phyloP scores from a whole-genome alignment of 345 rosid species.

The Rhodamnia argentea region DNA sequence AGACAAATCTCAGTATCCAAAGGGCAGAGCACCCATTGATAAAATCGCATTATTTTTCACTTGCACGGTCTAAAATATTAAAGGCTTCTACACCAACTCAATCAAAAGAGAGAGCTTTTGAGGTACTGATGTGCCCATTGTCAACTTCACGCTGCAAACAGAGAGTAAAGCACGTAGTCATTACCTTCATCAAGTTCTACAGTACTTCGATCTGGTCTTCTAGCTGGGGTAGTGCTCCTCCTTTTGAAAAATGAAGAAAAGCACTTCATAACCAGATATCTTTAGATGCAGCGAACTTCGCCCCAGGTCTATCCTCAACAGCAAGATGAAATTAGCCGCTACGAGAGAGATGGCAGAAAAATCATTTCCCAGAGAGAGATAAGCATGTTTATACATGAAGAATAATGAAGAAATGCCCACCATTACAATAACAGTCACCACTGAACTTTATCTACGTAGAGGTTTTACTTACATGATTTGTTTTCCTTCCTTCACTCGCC shows the following conservation, averaged over 20 bases:
- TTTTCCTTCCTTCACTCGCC: background rate
- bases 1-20: background rate
- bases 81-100: background rate
- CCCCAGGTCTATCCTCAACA: background rate
- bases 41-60: background rate
- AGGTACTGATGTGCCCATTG: background rate
- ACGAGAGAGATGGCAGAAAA: background rate
- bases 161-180: background rate
- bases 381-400: background rate
- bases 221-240: slow-evolving; percentile 12
- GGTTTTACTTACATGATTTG: background rate
- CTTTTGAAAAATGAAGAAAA: slow-evolving; percentile 9
- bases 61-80: background rate
- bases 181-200: slow-evolving; percentile 40
- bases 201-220: background rate
- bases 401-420: background rate
- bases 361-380: background rate
- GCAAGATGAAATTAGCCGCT: background rate
- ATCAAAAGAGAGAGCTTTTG: background rate
- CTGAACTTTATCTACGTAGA: background rate
- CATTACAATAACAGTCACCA: background rate
- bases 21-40: background rate
- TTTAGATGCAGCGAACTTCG: background rate
- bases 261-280: slow-evolving; percentile 26
- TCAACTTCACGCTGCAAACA: background rate